phyloP scores from a whole-genome alignment of 306 rosid species.

The Sechiopsis laciniata region DNA sequence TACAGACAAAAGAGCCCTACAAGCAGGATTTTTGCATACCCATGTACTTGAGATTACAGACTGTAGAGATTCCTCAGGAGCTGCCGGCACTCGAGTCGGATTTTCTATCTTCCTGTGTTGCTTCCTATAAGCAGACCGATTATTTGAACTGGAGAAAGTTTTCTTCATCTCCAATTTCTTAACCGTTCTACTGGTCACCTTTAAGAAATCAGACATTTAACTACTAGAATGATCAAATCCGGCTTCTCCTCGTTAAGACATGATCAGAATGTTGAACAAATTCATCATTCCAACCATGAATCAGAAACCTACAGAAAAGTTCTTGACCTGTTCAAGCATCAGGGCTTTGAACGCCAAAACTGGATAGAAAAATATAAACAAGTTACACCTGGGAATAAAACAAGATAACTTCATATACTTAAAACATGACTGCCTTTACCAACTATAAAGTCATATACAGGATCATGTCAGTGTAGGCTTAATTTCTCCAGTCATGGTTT shows the following conservation, averaged over 20 bases:
- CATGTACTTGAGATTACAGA: constrained; percentile 65
- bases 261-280: constrained; percentile 32
- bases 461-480: not conserved
- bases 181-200: constrained; percentile 42
- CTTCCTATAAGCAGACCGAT: constrained; percentile 51
- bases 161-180: constrained; percentile 77
- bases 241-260: constrained; percentile 49
- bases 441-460: not conserved
- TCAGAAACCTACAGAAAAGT: constrained; percentile 61
- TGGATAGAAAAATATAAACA: constrained; percentile 2
- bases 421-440: not conserved
- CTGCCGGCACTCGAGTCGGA: constrained; percentile 55
- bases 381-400: constrained; percentile 8
- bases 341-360: constrained; percentile 67
- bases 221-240: constrained; percentile 32
- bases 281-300: constrained; percentile 63
- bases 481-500: not conserved
- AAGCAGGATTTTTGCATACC: constrained; percentile 95
- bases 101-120: constrained; percentile 80
- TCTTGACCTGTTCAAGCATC: constrained; percentile 66
- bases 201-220: constrained; percentile 48
- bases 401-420: not conserved
- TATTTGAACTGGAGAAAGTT: constrained; percentile 45
- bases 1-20: constrained; percentile 85
- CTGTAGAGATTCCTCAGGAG: constrained; percentile 55